Evolutionary conservation across 192 early-diverging fungal genomes (phyloP).

Genomic region (Linnemannia hyalina): DNA sequence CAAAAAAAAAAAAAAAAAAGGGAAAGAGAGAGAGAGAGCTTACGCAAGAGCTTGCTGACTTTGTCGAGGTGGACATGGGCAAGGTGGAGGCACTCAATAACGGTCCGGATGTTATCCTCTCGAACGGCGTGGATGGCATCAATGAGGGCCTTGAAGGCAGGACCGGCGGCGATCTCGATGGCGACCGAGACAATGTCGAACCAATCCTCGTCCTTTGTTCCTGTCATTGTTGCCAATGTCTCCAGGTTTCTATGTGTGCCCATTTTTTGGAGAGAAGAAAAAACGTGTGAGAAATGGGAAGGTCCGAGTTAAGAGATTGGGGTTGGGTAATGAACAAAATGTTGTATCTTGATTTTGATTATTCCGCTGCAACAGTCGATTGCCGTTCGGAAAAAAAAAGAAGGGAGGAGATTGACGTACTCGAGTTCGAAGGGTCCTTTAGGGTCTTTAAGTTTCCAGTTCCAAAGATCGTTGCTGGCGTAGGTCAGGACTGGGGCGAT

Average conservation of each 20-base stretch:
- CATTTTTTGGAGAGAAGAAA: not conserved
- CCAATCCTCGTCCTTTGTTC: slow-evolving; percentile 93
- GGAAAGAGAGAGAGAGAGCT: not conserved
- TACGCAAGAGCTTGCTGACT: slow-evolving; percentile 30
- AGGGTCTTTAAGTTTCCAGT: slow-evolving; percentile 85
- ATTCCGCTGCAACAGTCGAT: no score
- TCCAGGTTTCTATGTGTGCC: slow-evolving; percentile 76
- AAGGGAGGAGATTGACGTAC: slow-evolving; percentile 51
- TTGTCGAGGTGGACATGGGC: slow-evolving; percentile 28
- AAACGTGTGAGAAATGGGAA: no score
- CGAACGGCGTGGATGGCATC: slow-evolving; percentile 71
- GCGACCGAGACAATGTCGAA: slow-evolving; percentile 91
- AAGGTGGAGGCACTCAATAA: slow-evolving; percentile 63
- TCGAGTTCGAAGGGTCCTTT: slow-evolving; percentile 76
- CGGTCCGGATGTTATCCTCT: slow-evolving; percentile 61
- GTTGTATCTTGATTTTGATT: not conserved
- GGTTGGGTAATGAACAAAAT: not conserved
- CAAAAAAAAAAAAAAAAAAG: not conserved
- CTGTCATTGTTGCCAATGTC: slow-evolving; percentile 85
- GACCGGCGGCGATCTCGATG: slow-evolving; percentile 86
- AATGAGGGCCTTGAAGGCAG: slow-evolving; percentile 73
- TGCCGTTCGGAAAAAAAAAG: not conserved
- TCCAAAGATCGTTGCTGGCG: slow-evolving; percentile 88
- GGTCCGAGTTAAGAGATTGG: no score
- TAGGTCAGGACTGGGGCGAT: slow-evolving; percentile 90